Percentiles rank a stretch among this genome's conserved stretches.
Evolutionary conservation across 345 rosid species (phyloP).

Genomic region (Zanthoxylum bungeanum): DNA sequence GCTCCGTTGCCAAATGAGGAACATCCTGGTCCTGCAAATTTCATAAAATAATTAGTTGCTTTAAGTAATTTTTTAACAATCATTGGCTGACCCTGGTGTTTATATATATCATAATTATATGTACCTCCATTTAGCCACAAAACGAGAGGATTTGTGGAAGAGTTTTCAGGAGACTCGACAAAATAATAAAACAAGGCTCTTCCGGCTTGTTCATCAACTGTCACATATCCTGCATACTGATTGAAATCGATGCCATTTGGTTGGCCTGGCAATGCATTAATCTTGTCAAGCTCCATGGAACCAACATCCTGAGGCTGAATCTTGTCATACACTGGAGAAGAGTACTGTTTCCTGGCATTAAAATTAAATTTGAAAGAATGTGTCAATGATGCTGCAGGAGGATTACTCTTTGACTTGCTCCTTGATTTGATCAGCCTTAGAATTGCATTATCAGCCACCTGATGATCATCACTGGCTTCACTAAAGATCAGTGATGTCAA

Average conservation of each 20-base stretch:
- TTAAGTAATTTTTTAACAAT: no score
- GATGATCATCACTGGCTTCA: constrained; percentile 7
- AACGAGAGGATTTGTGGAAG: constrained; percentile 25
- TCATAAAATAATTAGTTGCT: no score
- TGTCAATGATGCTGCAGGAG: neutral
- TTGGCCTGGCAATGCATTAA: constrained; percentile 22
- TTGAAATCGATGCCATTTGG: constrained; percentile 13
- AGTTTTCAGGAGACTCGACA: constrained; percentile 21
- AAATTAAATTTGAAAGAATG: neutral
- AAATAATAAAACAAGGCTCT: constrained; percentile 28
- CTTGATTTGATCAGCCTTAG: constrained; percentile 1
- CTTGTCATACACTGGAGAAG: neutral
- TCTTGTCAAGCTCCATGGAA: constrained; percentile 12
- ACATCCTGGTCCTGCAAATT: constrained; percentile 39
- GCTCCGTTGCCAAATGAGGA: constrained; percentile 40
- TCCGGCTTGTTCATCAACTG: constrained; percentile 21
- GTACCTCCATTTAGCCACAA: constrained; percentile 29
- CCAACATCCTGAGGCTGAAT: constrained; percentile 9
- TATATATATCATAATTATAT: neutral
- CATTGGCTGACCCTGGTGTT: no score
- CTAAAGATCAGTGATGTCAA: neutral
- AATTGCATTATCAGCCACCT: neutral
- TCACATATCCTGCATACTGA: constrained; percentile 26
- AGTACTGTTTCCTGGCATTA: neutral
- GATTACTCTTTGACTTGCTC: neutral